Conservation (phyloP, 768 basidiomycete species). For the Kwoniella newhampshirensis region DNA sequence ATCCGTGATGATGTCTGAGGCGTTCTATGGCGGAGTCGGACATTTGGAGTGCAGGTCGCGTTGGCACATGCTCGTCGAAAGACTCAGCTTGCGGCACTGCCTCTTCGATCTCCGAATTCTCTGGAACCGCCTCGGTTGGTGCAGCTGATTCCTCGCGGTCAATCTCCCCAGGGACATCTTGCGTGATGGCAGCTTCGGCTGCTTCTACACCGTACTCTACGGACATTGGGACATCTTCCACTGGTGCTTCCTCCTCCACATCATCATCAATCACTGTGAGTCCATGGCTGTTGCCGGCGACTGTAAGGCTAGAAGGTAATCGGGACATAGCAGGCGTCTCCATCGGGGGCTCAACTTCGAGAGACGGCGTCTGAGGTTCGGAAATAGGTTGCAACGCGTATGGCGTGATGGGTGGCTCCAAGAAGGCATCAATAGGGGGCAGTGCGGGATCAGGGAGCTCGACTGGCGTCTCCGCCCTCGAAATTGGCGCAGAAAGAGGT, state of each 20-base stretch:
- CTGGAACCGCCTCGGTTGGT: too few species aligned
- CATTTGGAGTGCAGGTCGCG: conserved; percentile 11
- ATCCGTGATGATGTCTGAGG: conserved; percentile 29
- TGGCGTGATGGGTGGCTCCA: conserved; percentile 15
- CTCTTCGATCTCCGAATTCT: too few species aligned
- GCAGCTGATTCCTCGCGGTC: neutral
- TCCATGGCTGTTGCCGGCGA: neutral
- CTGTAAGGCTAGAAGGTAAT: too few species aligned
- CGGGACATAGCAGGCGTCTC: neutral
- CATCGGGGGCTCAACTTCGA: conserved; percentile 10
- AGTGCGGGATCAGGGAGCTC: conserved; percentile 18
- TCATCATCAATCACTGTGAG: conserved; percentile 5
- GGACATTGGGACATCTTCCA: neutral
- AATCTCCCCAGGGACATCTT: neutral
- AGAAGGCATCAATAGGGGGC: conserved; percentile 10
- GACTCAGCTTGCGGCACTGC: too few species aligned
- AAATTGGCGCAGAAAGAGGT: neutral
- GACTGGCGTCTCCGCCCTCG: conserved; percentile 6
- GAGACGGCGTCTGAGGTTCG: conserved; percentile 8
- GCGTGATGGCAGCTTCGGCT: neutral
- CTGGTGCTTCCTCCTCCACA: conserved; percentile 7
- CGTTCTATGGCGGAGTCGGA: conserved; percentile 13
- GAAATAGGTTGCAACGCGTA: conserved; percentile 10
- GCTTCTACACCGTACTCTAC: neutral
- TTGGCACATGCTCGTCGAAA: too few species aligned